Percentiles rank a stretch among this genome's conserved stretches.
Evolutionary conservation across 371 early-diverging fungal genomes (phyloP).

Genomic region (Mortierella sp.): DNA sequence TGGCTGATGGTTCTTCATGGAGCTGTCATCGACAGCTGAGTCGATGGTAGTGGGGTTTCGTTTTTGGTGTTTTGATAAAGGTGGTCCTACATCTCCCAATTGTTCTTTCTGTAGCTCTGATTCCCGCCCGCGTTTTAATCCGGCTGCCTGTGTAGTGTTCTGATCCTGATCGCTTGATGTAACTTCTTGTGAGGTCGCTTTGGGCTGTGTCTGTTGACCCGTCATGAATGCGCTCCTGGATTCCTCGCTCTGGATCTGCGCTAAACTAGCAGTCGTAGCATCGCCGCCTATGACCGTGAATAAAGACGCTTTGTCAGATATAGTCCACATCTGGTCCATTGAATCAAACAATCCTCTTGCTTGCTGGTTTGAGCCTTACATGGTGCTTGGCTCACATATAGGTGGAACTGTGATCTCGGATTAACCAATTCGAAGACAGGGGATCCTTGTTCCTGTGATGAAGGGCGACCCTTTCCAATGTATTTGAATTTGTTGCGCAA

Average conservation of each 20-base stretch:
- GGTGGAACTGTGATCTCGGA: constrained; percentile 64
- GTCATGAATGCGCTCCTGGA: constrained; percentile 49
- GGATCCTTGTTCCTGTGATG: not conserved
- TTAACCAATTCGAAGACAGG: constrained; percentile 35
- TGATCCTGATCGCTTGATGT: not conserved
- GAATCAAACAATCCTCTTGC: no score
- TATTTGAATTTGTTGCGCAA: constrained; percentile 24
- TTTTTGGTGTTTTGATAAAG: constrained; percentile 4
- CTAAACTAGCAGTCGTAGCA: constrained; percentile 77
- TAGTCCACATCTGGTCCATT: no score
- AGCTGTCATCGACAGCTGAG: no score
- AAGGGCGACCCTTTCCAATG: not conserved
- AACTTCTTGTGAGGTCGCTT: not conserved
- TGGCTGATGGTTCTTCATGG: not conserved
- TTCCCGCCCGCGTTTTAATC: constrained; percentile 23
- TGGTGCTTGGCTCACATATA: constrained; percentile 84
- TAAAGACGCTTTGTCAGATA: no score
- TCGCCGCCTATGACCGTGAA: constrained; percentile 83
- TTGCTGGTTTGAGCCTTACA: constrained; percentile 63
- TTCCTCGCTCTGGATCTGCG: constrained; percentile 66
- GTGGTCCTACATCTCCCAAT: not conserved
- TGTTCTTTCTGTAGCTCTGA: not conserved
- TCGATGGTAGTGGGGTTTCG: no score
- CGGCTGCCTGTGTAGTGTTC: not conserved
- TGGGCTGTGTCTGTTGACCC: not conserved